Evolutionary conservation across 2,329 filamentous ascomycete genomes (phyloP), one percentile per base, ranked within the genome.

Genomic region (Microsporum canis): DNA sequence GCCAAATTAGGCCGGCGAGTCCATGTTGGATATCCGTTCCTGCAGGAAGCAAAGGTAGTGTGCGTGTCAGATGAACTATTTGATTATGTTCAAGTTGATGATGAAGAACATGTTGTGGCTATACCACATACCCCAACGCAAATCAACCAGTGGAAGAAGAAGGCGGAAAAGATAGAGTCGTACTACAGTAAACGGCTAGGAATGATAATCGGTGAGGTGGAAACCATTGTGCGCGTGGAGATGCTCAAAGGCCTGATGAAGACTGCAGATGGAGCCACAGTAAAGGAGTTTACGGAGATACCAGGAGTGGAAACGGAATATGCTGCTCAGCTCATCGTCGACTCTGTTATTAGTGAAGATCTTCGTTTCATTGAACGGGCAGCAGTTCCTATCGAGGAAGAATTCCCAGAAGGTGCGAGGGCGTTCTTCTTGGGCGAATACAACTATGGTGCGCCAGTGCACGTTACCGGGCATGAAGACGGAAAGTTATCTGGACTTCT

Each of bases 341-440:
- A 96, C 68, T 83, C 90, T 63, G 92, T 97, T 47, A 77, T 91
- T 68, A 95, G 92, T 70, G 88, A 91, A 68, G 94, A 99, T 71
- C 85, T 90, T 71, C 88, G 94, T 29, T 99, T 99, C 76, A 83
- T 97, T 59, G 94, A 99, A 75, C 88, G 86, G 68, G 86, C 82
- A 10, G 91, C 94, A n/a, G 71, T 95, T 3, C 88, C 92, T 0
- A 87, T 99, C 38, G 88, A 91, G 66, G 86, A 96, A 72, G 94
- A 99, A 69, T 97, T 96, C 65, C 91, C 94, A 0, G 76, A 86
- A 60, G 87, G 85, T 43, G 88, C 89, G 1, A 84, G 87, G 61
- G 91, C 88, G 0, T 99, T 99, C 77, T 97, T 96, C 79, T 78
- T 99, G 1, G 94, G 94, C 55, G 91, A 96, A 41, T 95, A 88